These are phyloP conservation scores for Lactifluus rugatus DNA, from an alignment of 768 basidiomycete species.

Conservation along the genomic window DNA sequence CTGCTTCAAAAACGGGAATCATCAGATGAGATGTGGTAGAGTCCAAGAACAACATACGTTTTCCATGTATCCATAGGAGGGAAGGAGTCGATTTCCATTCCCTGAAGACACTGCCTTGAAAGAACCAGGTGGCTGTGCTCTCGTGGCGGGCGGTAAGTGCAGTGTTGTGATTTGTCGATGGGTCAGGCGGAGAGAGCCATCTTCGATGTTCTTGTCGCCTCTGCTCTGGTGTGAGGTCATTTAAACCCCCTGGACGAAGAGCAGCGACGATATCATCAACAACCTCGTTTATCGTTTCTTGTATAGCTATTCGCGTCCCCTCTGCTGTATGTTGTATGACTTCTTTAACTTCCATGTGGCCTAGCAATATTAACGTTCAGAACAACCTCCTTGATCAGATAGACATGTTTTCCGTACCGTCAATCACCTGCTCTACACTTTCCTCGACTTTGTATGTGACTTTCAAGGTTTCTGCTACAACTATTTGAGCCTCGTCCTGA, in stretches of 20 bases:
- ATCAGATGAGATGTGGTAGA: no score
- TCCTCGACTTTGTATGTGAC: background rate
- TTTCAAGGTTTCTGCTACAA: background rate
- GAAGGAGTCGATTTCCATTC: background rate
- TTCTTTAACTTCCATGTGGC: background rate
- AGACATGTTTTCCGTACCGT: background rate
- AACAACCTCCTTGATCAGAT: no score
- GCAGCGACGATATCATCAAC: background rate
- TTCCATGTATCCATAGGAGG: background rate
- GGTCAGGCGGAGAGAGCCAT: conserved; percentile 3
- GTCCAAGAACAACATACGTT: background rate
- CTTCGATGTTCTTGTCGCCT: background rate
- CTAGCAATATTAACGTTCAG: background rate
- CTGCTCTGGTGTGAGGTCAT: background rate
- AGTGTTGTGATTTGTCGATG: background rate
- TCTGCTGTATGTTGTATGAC: background rate
- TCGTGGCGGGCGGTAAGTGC: background rate
- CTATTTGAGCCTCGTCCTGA: background rate
- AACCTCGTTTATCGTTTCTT: background rate
- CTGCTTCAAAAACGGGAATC: background rate
- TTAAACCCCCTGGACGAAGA: background rate
- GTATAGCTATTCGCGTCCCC: no score
- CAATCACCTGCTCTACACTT: background rate
- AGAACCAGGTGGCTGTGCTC: background rate
- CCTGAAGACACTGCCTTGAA: background rate